Evolutionary conservation across 805 yeast species (phyloP).

Genomic region (Naumovozyma castellii): DNA sequence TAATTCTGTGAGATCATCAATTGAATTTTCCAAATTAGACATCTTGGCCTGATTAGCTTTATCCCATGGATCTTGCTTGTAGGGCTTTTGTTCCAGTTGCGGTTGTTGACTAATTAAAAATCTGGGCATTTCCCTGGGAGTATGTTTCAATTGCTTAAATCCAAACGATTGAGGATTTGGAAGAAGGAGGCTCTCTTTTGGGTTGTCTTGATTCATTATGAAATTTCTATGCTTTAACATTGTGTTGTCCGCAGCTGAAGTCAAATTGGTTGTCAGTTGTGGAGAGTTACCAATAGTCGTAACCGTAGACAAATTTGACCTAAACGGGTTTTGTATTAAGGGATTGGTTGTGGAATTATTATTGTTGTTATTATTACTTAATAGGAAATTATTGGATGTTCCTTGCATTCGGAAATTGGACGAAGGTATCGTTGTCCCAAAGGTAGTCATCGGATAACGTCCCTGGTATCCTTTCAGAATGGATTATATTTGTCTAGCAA

Average conservation of each 20-base stretch:
- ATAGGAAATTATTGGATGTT: slow-evolving; percentile 4
- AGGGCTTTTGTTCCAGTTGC: slow-evolving; percentile 23
- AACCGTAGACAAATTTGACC: neutral
- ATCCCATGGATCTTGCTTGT: slow-evolving; percentile 56
- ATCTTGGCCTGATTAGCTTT: slow-evolving; percentile 56
- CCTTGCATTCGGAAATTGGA: slow-evolving; percentile 10
- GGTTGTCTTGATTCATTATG: neutral
- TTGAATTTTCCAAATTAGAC: slow-evolving; percentile 40
- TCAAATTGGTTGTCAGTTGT: neutral
- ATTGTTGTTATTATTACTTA: slow-evolving; percentile 3
- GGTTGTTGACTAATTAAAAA: slow-evolving; percentile 33
- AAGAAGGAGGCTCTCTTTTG: slow-evolving; percentile 19
- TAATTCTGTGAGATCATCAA: slow-evolving; percentile 56
- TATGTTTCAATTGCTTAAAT: slow-evolving; percentile 11
- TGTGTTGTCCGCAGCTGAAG: neutral
- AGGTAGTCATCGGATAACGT: slow-evolving; percentile 6
- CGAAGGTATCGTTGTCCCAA: slow-evolving; percentile 13
- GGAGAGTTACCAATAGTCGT: neutral
- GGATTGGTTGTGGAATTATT: slow-evolving; percentile 2
- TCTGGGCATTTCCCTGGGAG: slow-evolving; percentile 28
- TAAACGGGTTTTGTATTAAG: neutral
- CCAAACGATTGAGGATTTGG: slow-evolving; percentile 18
- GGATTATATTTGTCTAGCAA: neutral
- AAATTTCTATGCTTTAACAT: slow-evolving; percentile 1
- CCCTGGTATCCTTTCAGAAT: neutral